phyloP scores from a whole-genome alignment of 768 basidiomycete genomes.

The Wakefieldia striispora region DNA sequence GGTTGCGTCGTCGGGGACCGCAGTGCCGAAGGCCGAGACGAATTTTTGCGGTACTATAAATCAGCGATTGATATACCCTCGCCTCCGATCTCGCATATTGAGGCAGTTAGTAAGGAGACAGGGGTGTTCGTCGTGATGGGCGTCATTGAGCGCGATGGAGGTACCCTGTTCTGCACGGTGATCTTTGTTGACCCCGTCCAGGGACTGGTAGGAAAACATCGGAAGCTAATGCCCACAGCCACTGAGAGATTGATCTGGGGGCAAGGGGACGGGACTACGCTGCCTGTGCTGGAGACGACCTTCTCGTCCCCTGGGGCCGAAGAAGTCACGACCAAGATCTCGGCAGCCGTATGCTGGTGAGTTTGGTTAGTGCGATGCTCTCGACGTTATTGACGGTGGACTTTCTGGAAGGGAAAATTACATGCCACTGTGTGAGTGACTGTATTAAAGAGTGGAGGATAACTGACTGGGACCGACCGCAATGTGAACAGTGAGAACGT shows the following conservation, averaged over 20 bases:
- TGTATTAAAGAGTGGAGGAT: neutral
- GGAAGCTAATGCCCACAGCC: slow-evolving; percentile 64
- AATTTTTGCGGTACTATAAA: slow-evolving; percentile 52
- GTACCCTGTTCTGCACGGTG: slow-evolving; percentile 61
- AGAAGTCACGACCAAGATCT: slow-evolving; percentile 43
- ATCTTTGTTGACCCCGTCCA: slow-evolving; percentile 52
- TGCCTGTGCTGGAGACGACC: slow-evolving; percentile 45
- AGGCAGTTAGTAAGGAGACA: slow-evolving; percentile 45
- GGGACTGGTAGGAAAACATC: slow-evolving; percentile 59
- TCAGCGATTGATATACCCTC: slow-evolving; percentile 60
- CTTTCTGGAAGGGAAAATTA: slow-evolving; percentile 57
- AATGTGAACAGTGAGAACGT: slow-evolving; percentile 46
- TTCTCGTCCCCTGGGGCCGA: slow-evolving; percentile 31
- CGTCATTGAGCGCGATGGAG: slow-evolving; percentile 55
- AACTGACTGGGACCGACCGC: slow-evolving; percentile 1
- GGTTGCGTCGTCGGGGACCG: slow-evolving; percentile 48
- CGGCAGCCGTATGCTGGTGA: slow-evolving; percentile 60
- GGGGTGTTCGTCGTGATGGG: slow-evolving; percentile 59
- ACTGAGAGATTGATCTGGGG: slow-evolving; percentile 63
- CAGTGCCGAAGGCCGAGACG: slow-evolving; percentile 50
- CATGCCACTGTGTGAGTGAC: slow-evolving; percentile 55
- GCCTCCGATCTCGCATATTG: slow-evolving; percentile 44
- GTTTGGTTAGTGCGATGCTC: slow-evolving; percentile 7
- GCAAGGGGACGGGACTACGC: slow-evolving; percentile 51
- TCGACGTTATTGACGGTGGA: neutral